Conservation (phyloP, 2,329 filamentous ascomycete genomes). For the Arthroderma sp. region DNA sequence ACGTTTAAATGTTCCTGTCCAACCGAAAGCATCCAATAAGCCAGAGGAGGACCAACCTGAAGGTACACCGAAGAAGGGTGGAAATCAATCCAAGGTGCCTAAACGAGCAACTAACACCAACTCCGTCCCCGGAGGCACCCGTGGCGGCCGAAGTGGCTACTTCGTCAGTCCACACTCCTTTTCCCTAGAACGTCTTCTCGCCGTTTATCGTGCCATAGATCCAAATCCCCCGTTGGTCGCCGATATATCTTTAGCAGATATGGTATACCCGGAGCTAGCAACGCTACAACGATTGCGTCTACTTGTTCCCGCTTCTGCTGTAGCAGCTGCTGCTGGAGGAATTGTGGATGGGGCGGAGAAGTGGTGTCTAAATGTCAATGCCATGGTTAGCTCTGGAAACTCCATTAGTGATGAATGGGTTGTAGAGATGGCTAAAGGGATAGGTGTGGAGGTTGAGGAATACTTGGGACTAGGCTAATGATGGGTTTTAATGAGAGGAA, state of each 20-base stretch:
- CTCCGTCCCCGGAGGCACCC: conserved; percentile 21
- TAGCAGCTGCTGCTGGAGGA: conserved; percentile 21
- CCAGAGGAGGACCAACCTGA: conserved; percentile 19
- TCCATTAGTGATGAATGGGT: conserved; percentile 32
- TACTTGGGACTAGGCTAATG: conserved; percentile 16
- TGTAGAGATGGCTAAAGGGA: conserved; percentile 33
- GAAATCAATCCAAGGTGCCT: background rate
- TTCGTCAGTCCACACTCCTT: conserved; percentile 34
- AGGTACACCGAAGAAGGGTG: conserved; percentile 19
- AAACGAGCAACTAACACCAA: conserved; percentile 30
- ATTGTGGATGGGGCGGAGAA: conserved; percentile 34
- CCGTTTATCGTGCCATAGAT: conserved; percentile 38
- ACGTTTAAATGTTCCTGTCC: conserved; percentile 28
- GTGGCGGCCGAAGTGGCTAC: conserved; percentile 24
- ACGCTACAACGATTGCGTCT: conserved; percentile 37
- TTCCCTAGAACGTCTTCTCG: conserved; percentile 35
- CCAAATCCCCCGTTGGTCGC: conserved; percentile 26
- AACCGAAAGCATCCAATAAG: conserved; percentile 24
- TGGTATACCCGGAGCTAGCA: conserved; percentile 36
- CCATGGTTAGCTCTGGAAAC: conserved; percentile 11
- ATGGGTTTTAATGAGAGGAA: background rate
- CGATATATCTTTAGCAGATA: conserved; percentile 29
- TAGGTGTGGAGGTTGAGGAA: conserved; percentile 37
- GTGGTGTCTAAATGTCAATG: conserved; percentile 38
- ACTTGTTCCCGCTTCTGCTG: conserved; percentile 32